Base-by-base conservation (phyloP, 2,329 filamentous ascomycete species). In the Cladophialophora exuberans region DNA sequence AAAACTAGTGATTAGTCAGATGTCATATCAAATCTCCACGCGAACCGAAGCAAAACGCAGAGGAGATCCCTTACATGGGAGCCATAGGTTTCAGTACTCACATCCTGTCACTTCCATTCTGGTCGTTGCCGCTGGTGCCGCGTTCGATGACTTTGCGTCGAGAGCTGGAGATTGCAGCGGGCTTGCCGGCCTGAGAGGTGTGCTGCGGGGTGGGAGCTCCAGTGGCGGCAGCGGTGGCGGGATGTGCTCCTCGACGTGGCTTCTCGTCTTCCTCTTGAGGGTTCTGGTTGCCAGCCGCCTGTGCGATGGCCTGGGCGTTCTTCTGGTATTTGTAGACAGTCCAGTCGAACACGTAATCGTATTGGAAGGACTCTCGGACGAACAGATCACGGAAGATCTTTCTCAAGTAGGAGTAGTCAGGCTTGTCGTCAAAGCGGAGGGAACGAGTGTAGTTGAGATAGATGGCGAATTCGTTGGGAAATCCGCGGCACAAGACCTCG, bases 291-390 rank as follows among this genome's bases (percentile, higher is more conserved):
- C 82, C 86, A 64, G 85, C 86, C 65, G 88, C 89, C 74, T 93
- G 87, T 65, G 90, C 89, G 73, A 96, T 96, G 69, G 91, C 91
- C 78, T 95, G 90, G 52, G 92, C 92, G 68, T 97, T 97, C 87
- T 97, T 97, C 84, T 97, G 92, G 82, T 97, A 97, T 82, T 97
- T 97, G 85, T 97, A 97, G 69, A 97, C 94, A 57, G 94, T 99
- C 94, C 94, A 99, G 79, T 99, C 94, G 69, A 99, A 99, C 67
- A 99, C 94, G 68, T 99, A 97, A 77, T 99, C 94, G 76, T 99
- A 97, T 80, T 99, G 94, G 86, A 97, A 99, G 53, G 93, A 94
- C 76, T 97, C 94, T 61, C 94, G 91, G 65, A 99, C 94, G 70
- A 99, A 99, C 57, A 99, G 86, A 72, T 99, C 94, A 62, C 94